phyloP scores from a whole-genome alignment of 2,329 filamentous ascomycete genomes.

The Claviceps sp. region DNA sequence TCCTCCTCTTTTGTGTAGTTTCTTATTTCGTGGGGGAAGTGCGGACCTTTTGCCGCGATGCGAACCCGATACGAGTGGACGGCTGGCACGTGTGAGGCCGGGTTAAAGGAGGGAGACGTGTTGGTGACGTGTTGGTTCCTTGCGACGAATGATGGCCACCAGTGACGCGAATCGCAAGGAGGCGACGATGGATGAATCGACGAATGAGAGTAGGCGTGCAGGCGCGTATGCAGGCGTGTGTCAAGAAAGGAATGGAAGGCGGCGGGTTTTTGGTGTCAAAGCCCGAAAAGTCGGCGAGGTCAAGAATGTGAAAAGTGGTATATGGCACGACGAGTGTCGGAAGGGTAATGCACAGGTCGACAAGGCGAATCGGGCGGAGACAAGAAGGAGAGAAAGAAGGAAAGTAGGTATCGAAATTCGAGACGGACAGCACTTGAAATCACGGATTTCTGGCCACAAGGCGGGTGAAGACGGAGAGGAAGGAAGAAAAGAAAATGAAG shows the following conservation, averaged over 20 bases:
- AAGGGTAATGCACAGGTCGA: not conserved
- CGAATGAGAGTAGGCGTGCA: not conserved
- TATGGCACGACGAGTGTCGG: not conserved
- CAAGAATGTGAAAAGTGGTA: slow-evolving; percentile 5
- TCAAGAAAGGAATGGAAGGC: slow-evolving; percentile 5
- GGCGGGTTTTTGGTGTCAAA: not conserved
- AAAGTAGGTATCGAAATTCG: not conserved
- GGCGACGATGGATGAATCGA: not conserved
- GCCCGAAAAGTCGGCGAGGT: not conserved
- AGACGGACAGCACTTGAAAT: not conserved
- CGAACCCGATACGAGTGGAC: not conserved
- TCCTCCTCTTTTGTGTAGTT: not conserved
- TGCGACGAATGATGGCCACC: slow-evolving; percentile 3
- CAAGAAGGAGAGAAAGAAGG: not conserved
- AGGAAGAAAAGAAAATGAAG: not conserved
- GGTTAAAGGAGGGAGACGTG: not conserved
- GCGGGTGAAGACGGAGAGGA: not conserved
- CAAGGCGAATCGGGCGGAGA: not conserved
- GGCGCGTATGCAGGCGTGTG: not conserved
- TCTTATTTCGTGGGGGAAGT: not conserved
- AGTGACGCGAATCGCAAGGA: slow-evolving; percentile 1
- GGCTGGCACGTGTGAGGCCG: not conserved
- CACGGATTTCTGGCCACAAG: not conserved
- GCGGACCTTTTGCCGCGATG: not conserved
- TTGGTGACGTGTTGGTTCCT: not conserved